Base-by-base conservation (phyloP, 306 rosid genomes). In the Cicer chorassanicum region DNA sequence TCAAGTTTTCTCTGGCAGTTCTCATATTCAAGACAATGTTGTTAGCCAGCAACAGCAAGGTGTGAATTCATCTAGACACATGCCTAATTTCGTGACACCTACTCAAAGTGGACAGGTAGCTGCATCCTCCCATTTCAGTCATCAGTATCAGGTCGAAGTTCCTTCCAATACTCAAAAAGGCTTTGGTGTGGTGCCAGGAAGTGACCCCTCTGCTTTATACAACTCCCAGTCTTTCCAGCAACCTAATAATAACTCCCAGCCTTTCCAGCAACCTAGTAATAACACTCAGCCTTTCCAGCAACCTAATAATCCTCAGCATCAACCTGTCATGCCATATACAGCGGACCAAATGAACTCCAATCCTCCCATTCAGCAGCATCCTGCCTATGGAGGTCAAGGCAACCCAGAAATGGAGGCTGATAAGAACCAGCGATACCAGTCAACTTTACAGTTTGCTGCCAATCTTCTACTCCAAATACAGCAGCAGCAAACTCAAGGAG, bases 371-470 rank as follows among this genome's bases (percentile, higher is more conserved):
- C 99, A 88, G 83, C 93, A 91, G 76, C 83, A 77, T 78, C 89
- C 91, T 57, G 78, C 79, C 50, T 78, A 66, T 79, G 96, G 95
- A 34, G 82, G 91, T 62, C 96, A 82, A 83, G 91, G 92, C 36
- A 72, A 88, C 45, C 67, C 91, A 42, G 97, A 94, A 64, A 89
- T 84, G 68, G 99, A 95, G 83, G 93, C 84, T 13, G 98, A 91
- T 74, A 95, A 95, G 87, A 91, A 92, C 77, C 93, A 90, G 82
- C 72, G 85, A 34, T 82, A 82, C 68, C 85, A 82, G 75, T 73
- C 91, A 86, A 92, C 92, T 75, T 80, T 95, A n/a, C 97, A 95
- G 64, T 95, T 95, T 78, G 99, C 99, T 8, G 99, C 99, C 70
- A 95, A 80, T 83, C 93, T 95, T 78, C 98, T 95, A 48, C 89